These are phyloP conservation scores for Entophlyctis helioformis DNA, from an alignment of 192 early-diverging fungal genomes.

Conservation along the genomic window DNA sequence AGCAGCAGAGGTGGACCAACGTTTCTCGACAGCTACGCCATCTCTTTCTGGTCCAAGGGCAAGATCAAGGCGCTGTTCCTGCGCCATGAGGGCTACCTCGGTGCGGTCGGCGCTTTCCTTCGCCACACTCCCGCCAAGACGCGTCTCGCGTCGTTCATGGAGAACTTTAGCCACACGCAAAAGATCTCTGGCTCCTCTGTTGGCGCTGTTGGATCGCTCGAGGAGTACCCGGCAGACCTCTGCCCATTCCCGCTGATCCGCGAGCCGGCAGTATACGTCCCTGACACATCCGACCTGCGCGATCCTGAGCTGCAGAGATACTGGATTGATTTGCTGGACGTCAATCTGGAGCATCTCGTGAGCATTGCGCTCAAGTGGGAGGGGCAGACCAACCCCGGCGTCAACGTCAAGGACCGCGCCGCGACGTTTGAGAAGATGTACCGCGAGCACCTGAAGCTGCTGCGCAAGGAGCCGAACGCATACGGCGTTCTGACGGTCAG, in stretches of 20 bases:
- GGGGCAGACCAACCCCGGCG: slow-evolving; percentile 4
- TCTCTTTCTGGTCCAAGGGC: slow-evolving; percentile 96
- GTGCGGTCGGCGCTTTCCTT: slow-evolving; percentile 82
- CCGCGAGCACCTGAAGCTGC: slow-evolving; percentile 44
- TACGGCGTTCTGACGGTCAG: slow-evolving; percentile 66
- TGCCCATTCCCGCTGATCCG: slow-evolving; percentile 49
- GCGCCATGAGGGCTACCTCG: slow-evolving; percentile 94
- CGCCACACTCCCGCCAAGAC: slow-evolving; percentile 15
- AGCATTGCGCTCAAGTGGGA: slow-evolving; percentile 42
- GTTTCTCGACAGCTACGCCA: slow-evolving; percentile 53
- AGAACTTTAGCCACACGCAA: slow-evolving; percentile 64
- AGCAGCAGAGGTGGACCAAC: too few relatives aligned
- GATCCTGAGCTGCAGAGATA: slow-evolving; percentile 44
- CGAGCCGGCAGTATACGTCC: slow-evolving; percentile 36
- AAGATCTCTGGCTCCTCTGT: slow-evolving; percentile 38
- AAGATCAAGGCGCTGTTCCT: slow-evolving; percentile 88
- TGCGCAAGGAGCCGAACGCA: slow-evolving; percentile 55
- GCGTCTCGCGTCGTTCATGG: slow-evolving; percentile 53
- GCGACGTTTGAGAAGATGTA: slow-evolving; percentile 52
- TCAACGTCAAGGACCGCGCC: slow-evolving; percentile 6
- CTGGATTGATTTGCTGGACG: slow-evolving; percentile 66
- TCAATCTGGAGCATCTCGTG: slow-evolving; percentile 49
- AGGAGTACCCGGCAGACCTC: slow-evolving; percentile 38
- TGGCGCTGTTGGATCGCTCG: slow-evolving; percentile 55
- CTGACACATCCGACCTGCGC: slow-evolving; percentile 59